Conservation (phyloP, 2,329 filamentous ascomycete genomes). For the Alternaria triticina region DNA sequence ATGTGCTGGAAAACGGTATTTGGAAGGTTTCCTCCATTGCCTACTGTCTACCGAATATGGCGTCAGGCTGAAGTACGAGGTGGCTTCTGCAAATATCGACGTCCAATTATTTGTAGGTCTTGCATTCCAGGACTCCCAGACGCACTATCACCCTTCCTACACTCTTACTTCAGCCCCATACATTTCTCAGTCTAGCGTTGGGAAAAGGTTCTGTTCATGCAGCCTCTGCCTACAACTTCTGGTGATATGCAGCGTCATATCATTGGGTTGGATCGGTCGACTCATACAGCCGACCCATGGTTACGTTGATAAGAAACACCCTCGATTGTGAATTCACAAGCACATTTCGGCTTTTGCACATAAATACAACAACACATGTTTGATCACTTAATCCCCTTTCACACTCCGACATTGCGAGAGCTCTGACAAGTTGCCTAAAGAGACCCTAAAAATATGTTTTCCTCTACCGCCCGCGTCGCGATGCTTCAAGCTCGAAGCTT, state of each 20-base stretch:
- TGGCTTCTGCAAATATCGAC: background rate
- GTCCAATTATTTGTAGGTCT: background rate
- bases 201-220: background rate
- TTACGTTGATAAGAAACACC: background rate
- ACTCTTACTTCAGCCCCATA: background rate
- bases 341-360: background rate
- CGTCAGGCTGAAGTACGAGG: background rate
- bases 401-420: background rate
- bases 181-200: background rate
- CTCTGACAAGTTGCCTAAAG: background rate
- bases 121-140: background rate
- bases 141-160: background rate
- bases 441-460: background rate
- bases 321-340: background rate
- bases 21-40: background rate
- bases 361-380: background rate
- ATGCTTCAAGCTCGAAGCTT: background rate
- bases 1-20: background rate
- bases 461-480: background rate
- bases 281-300: background rate
- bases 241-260: background rate
- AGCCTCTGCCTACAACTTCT: background rate
- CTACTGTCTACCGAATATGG: background rate
- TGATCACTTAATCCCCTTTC: background rate
- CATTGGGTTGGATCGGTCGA: background rate